A percentile compares a stretch with the other conserved stretches of the same genome.
Conservation (phyloP, 768 basidiomycete genomes). For the Pleurotus tuber-regium region DNA sequence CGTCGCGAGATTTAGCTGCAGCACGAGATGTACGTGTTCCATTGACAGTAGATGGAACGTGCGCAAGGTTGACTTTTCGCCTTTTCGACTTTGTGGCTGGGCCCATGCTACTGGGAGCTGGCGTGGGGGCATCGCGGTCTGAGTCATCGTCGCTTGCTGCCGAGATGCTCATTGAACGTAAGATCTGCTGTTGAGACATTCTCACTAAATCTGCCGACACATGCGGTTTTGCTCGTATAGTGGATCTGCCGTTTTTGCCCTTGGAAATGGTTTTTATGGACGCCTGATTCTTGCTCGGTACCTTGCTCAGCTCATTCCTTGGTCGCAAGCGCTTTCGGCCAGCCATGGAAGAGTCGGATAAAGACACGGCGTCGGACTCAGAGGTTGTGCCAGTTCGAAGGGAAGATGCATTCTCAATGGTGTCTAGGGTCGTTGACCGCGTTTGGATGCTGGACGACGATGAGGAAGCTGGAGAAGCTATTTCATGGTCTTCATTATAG, state of each 20-base stretch:
- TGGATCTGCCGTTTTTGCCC: neutral
- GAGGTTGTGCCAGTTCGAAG: conserved; percentile 38
- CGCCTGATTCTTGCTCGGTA: neutral
- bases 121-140: neutral
- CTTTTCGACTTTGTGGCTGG: conserved; percentile 5
- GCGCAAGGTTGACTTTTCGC: conserved; percentile 1
- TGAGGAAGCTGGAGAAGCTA: conserved; percentile 8
- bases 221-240: conserved; percentile 1
- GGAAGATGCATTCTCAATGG: conserved; percentile 34
- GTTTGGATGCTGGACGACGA: conserved; percentile 11
- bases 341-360: conserved; percentile 31
- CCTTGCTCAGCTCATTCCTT: conserved; percentile 11
- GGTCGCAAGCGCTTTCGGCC: conserved; percentile 38
- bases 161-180: conserved; percentile 4
- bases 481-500: conserved; percentile 7
- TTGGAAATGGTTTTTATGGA: neutral
- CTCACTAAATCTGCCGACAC: neutral
- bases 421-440: conserved; percentile 32
- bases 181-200: conserved; percentile 9
- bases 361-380: conserved; percentile 27
- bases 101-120: neutral
- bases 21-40: conserved; percentile 1
- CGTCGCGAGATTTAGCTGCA: neutral
- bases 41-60: neutral
- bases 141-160: conserved; percentile 8